These are phyloP conservation scores for Ampelomyces quisqualis DNA, from an alignment of 2,329 filamentous ascomycete genomes.

Conservation along the genomic window DNA sequence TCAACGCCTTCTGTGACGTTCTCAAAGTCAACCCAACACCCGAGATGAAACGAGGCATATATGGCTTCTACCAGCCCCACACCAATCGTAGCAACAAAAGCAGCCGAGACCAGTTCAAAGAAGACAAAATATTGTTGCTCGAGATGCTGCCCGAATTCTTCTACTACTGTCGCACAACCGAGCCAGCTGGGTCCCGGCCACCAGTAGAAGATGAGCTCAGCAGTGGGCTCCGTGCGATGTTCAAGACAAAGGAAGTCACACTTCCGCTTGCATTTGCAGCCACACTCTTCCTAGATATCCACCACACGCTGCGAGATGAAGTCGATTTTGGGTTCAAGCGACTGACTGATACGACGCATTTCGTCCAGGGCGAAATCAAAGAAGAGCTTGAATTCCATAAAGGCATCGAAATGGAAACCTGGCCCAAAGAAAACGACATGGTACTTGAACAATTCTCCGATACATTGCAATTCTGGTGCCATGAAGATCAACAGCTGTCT, in stretches of 20 bases:
- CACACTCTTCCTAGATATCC: constrained; percentile 40
- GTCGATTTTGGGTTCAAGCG: constrained; percentile 7
- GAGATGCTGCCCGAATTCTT: constrained; percentile 34
- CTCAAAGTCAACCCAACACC: constrained; percentile 21
- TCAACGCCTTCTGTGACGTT: constrained; percentile 25
- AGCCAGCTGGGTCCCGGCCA: constrained; percentile 8
- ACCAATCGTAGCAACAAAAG: constrained; percentile 33
- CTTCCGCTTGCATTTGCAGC: constrained; percentile 36
- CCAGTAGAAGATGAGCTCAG: constrained; percentile 36
- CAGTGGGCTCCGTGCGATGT: constrained; percentile 27
- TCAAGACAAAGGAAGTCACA: constrained; percentile 26
- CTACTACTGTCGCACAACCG: constrained; percentile 9
- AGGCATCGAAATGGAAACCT: constrained; percentile 12
- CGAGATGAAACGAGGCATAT: constrained; percentile 30
- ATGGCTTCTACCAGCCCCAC: constrained; percentile 33
- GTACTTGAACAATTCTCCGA: constrained; percentile 8
- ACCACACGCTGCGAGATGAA: constrained; percentile 35
- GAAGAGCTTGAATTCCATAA: constrained; percentile 18
- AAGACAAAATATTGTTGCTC: constrained; percentile 40
- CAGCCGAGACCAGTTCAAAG: constrained; percentile 33
- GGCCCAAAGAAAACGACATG: constrained; percentile 19
- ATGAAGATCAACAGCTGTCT: constrained; percentile 5
- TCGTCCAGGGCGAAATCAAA: constrained; percentile 8
- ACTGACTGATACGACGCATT: constrained; percentile 6
- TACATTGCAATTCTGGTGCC: constrained; percentile 9